Conservation (phyloP, 768 basidiomycete species). For the Rhodotorula kratochvilovae region DNA sequence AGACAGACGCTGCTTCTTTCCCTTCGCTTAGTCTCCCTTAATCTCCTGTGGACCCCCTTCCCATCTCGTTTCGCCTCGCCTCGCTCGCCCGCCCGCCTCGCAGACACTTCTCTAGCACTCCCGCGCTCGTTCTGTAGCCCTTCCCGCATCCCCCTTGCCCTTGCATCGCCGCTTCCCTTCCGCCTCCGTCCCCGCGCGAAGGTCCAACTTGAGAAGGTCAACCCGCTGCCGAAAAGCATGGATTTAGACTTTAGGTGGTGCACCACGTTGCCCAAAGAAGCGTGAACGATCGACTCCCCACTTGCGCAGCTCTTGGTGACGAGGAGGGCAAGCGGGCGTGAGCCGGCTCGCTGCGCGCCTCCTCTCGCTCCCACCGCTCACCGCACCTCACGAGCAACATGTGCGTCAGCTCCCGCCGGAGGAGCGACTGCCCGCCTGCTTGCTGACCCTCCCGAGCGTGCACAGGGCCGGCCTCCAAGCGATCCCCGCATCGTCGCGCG, state of each 20-base stretch:
- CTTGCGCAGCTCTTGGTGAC: no score
- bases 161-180: background rate
- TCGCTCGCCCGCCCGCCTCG: no score
- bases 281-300: no score
- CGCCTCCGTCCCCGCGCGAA: no score
- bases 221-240: background rate
- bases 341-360: no score
- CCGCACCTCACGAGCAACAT: background rate
- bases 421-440: background rate
- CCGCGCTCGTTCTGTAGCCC: background rate
- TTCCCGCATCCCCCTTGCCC: background rate
- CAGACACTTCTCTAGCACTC: background rate
- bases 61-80: background rate
- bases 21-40: background rate
- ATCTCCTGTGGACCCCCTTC: background rate
- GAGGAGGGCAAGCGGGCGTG: no score
- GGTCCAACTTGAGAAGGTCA: no score
- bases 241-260: no score
- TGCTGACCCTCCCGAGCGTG: background rate
- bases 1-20: background rate
- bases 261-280: no score
- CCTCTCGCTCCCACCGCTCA: no score
- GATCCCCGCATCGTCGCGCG: slow-evolving; percentile 14
- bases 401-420: background rate
- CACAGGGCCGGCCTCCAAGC: slow-evolving; percentile 5